Base-by-base conservation (phyloP, 2,329 filamentous ascomycete genomes). In the Tolypocladium amazonense region DNA sequence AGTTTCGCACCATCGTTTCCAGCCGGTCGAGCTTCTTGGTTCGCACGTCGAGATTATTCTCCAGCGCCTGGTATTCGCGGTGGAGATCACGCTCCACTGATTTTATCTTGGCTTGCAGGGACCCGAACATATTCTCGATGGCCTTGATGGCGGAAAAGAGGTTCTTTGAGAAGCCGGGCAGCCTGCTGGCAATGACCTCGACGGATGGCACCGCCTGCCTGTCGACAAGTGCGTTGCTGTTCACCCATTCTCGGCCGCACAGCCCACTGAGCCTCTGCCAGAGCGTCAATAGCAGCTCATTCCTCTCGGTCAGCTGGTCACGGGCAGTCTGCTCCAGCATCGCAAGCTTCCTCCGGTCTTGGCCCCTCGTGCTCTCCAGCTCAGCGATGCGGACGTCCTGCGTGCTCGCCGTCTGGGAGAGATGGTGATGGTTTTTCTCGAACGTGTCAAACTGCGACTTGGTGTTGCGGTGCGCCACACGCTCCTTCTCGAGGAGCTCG, bases 401-500 rank as follows among this genome's bases (percentile, higher is more conserved):
- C 60, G 91, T 89, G 14, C 88, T 88, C 60, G 96, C 88, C 1
- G 90, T 94, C 38, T 90, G 86, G n/a, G 88, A 87, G 14, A 94
- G 89, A 64, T 94, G 90, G 62, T 92, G 88, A 61, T 96, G 89
- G 2, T 89, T 92, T 69, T 91, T 92, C 66, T 96, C 88, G 67
- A 90, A 88, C 43, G 89, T 90, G 67, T 99, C 94, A 66, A 90
- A 95, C 61, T 92, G 87, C 62, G 90, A 84, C 70, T 92, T 92
- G 61, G 96, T 94, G 67, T 90, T 89, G 63, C 91, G 88, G 66
- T 95, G 91, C 27, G 84, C 85, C 64, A 90, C 84, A 18, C 92
- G 86, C 75, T 99, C 94, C 68, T 95, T 95, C 57, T 97, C 93
- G 18, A 97, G 85, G 58, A 96, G 81, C 65, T 97, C 93, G 1